Conservation (phyloP, 2,329 filamentous ascomycete genomes). For the Diaporthe sp. region DNA sequence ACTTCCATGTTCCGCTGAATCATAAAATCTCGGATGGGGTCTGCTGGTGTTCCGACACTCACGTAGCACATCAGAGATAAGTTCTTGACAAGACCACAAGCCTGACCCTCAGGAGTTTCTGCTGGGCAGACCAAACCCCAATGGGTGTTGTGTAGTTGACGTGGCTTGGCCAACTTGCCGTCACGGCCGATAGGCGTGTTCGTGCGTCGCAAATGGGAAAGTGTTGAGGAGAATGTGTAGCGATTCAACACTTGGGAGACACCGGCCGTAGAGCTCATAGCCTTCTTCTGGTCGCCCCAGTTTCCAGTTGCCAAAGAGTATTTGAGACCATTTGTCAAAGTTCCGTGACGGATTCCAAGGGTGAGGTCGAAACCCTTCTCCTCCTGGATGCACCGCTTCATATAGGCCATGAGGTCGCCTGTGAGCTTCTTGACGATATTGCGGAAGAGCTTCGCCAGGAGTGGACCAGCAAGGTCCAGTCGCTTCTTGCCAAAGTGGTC, state of each 20-base stretch:
- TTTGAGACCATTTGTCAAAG: slow-evolving; percentile 92
- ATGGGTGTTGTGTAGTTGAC: slow-evolving; percentile 98
- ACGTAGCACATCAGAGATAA: slow-evolving; percentile 98
- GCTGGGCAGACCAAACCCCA: slow-evolving; percentile 98
- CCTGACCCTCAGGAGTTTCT: slow-evolving; percentile 97
- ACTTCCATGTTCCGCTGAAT: slow-evolving; percentile 96
- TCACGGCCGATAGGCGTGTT: slow-evolving; percentile 98
- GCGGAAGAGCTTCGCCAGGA: slow-evolving; percentile 96
- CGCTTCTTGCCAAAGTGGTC: slow-evolving; percentile 99
- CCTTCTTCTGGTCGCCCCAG: slow-evolving; percentile 99
- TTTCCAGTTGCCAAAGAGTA: slow-evolving; percentile 98
- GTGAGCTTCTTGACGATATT: slow-evolving; percentile 92
- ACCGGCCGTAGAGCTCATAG: slow-evolving; percentile 92
- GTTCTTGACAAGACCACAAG: slow-evolving; percentile 98
- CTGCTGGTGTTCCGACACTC: slow-evolving; percentile 91
- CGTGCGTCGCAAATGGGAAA: slow-evolving; percentile 96
- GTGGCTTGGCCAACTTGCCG: slow-evolving; percentile 97
- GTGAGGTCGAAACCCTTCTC: slow-evolving; percentile 91
- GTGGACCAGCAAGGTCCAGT: slow-evolving; percentile 91
- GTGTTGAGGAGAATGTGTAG: slow-evolving; percentile 95
- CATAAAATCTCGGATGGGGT: slow-evolving; percentile 95
- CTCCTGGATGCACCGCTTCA: slow-evolving; percentile 91
- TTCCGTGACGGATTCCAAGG: slow-evolving; percentile 90
- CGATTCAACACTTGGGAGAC: slow-evolving; percentile 98
- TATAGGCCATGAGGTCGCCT: slow-evolving; percentile 89